Evolutionary conservation across 2,329 filamentous ascomycete species (phyloP).

Genomic region (Colletotrichum sp.): DNA sequence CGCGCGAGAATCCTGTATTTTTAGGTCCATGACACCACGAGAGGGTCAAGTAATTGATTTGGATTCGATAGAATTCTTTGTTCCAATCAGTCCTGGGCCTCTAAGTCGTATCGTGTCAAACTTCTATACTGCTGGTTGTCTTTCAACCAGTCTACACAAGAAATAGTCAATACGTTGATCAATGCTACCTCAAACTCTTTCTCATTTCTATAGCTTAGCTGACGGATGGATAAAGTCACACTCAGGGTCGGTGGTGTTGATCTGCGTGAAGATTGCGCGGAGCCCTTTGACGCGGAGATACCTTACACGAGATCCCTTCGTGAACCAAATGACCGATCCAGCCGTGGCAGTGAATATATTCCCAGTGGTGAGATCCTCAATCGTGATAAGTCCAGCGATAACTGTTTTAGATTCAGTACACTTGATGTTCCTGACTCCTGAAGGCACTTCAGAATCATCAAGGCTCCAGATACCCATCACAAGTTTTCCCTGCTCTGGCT

Average conservation of each 20-base stretch:
- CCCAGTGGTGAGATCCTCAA: background rate
- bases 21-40: no score
- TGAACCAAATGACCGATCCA: background rate
- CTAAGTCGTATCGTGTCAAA: no score
- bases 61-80: no score
- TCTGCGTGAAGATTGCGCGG: background rate
- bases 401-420: background rate
- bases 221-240: background rate
- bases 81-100: no score
- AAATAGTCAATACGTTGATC: background rate
- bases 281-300: background rate
- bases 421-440: background rate
- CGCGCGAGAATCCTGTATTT: no score
- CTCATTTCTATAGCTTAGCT: background rate
- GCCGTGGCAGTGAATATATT: background rate
- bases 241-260: background rate
- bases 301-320: background rate
- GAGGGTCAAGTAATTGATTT: no score
- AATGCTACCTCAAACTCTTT: background rate
- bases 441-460: background rate
- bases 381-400: background rate
- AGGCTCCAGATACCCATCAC: background rate
- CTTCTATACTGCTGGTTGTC: no score
- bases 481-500: background rate
- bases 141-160: background rate